Evolutionary conservation across 176 grass and related monocot genomes (phyloP).

Genomic region (Juncus inflexus): DNA sequence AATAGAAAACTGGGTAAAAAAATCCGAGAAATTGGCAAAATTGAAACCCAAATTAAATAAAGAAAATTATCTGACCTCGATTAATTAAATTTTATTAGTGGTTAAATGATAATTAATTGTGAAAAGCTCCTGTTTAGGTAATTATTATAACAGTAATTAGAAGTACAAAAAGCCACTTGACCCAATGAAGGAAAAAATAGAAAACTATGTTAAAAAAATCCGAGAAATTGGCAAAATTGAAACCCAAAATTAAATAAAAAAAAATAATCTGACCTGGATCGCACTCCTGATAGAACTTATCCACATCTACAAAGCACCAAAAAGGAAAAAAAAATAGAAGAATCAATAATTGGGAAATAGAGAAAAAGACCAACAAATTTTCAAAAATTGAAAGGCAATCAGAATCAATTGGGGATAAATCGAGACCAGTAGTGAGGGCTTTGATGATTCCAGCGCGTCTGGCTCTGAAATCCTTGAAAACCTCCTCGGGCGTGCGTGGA

Average conservation of each 20-base stretch:
- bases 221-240: conserved; percentile 3
- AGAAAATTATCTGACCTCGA: conserved; percentile 46
- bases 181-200: neutral
- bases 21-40: neutral
- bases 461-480: conserved; percentile 89
- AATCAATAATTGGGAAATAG: conserved; percentile 18
- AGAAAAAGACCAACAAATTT: neutral
- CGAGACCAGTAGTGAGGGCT: conserved; percentile 74
- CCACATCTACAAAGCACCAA: conserved; percentile 57
- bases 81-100: conserved; percentile 15
- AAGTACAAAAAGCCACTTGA: neutral
- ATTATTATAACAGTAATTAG: conserved; percentile 5
- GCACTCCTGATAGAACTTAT: conserved; percentile 89
- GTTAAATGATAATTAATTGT: too few relatives aligned
- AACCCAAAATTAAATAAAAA: neutral
- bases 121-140: neutral
- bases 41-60: neutral
- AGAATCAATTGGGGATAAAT: neutral
- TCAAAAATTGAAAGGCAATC: neutral
- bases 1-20: neutral
- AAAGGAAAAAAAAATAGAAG: conserved; percentile 15
- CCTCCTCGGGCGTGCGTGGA: conserved; percentile 73
- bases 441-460: conserved; percentile 83
- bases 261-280: conserved; percentile 60
- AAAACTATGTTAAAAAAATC: neutral